Evolutionary conservation across 2,329 filamentous ascomycete genomes (phyloP).

Genomic region (Ophiognomonia clavigignenti-juglandacearum): DNA sequence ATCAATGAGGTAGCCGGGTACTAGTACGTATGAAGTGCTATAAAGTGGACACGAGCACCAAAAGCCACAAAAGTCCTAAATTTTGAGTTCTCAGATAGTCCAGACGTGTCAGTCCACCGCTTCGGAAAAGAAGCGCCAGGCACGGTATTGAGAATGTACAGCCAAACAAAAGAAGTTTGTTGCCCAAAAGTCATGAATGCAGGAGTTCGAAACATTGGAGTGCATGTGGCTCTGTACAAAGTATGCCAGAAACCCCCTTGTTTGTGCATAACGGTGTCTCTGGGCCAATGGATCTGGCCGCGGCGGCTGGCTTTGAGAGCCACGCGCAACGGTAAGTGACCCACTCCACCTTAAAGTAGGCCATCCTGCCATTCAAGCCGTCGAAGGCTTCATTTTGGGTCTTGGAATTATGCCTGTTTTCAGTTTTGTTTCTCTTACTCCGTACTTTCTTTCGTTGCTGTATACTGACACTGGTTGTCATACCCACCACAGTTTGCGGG

Average conservation of each 20-base stretch:
- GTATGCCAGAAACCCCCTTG: neutral
- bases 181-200: neutral
- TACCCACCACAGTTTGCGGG: slow-evolving; percentile 7
- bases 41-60: too few relatives aligned
- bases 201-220: neutral
- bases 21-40: too few relatives aligned
- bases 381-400: neutral
- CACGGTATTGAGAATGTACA: neutral
- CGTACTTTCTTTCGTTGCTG: neutral
- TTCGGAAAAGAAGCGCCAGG: neutral
- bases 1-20: too few relatives aligned
- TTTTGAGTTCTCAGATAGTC: too few relatives aligned
- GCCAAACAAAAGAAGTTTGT: slow-evolving; percentile 1
- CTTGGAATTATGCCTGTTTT: too few relatives aligned
- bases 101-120: too few relatives aligned
- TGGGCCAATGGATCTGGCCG: neutral
- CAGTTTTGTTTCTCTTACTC: neutral
- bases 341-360: neutral
- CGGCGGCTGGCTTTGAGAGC: slow-evolving; percentile 1
- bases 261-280: neutral
- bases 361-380: too few relatives aligned
- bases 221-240: slow-evolving; percentile 2
- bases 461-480: neutral
- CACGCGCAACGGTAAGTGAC: neutral
- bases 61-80: too few relatives aligned